phyloP scores from a whole-genome alignment of 2,329 filamentous ascomycete genomes.

The Paecilomyces sp. region DNA sequence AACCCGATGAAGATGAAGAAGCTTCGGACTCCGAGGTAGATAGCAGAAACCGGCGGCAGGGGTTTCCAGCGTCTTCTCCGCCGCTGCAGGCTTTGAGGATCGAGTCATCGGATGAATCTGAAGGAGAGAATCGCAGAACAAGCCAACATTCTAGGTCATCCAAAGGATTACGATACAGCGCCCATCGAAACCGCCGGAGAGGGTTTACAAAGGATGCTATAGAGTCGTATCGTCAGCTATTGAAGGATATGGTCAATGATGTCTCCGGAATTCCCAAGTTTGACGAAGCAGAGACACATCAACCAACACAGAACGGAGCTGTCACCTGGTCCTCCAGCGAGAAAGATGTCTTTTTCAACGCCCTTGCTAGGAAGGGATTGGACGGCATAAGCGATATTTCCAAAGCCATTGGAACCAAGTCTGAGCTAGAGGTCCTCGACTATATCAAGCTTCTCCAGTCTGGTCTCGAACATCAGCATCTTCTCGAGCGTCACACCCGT shows the following conservation, averaged over 20 bases:
- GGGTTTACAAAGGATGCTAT: conserved; percentile 37
- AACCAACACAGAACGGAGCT: conserved; percentile 57
- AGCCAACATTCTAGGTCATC: neutral
- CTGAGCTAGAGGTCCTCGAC: conserved; percentile 62
- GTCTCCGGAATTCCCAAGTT: conserved; percentile 3
- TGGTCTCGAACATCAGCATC: conserved; percentile 36
- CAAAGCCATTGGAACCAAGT: conserved; percentile 60
- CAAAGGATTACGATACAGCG: conserved; percentile 6
- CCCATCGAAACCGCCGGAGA: conserved; percentile 7
- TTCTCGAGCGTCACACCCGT: conserved; percentile 24
- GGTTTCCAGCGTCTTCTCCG: conserved; percentile 7
- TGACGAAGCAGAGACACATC: conserved; percentile 16
- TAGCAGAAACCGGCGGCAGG: conserved; percentile 4
- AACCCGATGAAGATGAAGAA: conserved; percentile 25
- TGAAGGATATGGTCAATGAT: conserved; percentile 51
- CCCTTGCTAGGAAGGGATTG: conserved; percentile 57
- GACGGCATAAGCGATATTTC: conserved; percentile 59
- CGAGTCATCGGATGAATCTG: conserved; percentile 3
- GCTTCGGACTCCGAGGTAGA: conserved; percentile 13
- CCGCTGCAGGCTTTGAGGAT: conserved; percentile 7
- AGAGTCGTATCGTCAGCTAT: conserved; percentile 43
- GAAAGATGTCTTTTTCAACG: conserved; percentile 63
- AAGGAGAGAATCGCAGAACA: neutral
- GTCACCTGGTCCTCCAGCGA: conserved; percentile 64
- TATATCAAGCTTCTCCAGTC: conserved; percentile 60